phyloP scores from a whole-genome alignment of 2,329 filamentous ascomycete species.

The Trichoderma koningiopsis region DNA sequence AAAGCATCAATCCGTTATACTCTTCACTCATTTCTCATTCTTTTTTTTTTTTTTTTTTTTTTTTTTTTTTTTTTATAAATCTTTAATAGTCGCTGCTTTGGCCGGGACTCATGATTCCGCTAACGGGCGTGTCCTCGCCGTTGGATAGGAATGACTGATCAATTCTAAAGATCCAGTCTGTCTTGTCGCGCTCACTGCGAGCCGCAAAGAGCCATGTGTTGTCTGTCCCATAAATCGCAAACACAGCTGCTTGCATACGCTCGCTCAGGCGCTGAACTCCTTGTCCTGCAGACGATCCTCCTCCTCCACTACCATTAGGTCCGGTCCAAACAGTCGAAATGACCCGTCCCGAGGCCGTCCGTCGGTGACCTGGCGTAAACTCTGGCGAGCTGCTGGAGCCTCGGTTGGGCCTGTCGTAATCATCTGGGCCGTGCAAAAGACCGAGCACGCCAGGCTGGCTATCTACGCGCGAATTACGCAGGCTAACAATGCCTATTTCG shows the following conservation, averaged over 20 bases:
- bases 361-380: slow-evolving; percentile 51
- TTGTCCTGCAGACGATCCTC: slow-evolving; percentile 32
- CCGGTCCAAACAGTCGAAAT: slow-evolving; percentile 60
- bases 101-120: slow-evolving; percentile 42
- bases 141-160: slow-evolving; percentile 72
- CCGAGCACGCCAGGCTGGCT: slow-evolving; percentile 85
- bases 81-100: slow-evolving; percentile 38
- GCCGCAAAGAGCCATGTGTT: slow-evolving; percentile 96
- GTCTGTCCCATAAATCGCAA: slow-evolving; percentile 90
- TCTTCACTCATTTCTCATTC: slow-evolving; percentile 22
- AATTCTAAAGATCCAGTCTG: slow-evolving; percentile 95
- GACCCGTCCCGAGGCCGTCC: slow-evolving; percentile 54
- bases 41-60: background rate
- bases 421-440: slow-evolving; percentile 61
- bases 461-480: slow-evolving; percentile 88
- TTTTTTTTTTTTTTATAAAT: too few species aligned
- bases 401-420: slow-evolving; percentile 39
- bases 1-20: slow-evolving; percentile 6
- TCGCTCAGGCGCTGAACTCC: slow-evolving; percentile 59
- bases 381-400: slow-evolving; percentile 40
- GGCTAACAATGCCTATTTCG: slow-evolving; percentile 84
- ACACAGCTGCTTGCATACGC: slow-evolving; percentile 71
- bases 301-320: slow-evolving; percentile 42
- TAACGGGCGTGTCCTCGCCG: slow-evolving; percentile 45
- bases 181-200: slow-evolving; percentile 85